A percentile compares a stretch with the other conserved stretches of the same genome.
Evolutionary conservation across 106 monocot species (phyloP).

Genomic region (Dendrobium nobile): DNA sequence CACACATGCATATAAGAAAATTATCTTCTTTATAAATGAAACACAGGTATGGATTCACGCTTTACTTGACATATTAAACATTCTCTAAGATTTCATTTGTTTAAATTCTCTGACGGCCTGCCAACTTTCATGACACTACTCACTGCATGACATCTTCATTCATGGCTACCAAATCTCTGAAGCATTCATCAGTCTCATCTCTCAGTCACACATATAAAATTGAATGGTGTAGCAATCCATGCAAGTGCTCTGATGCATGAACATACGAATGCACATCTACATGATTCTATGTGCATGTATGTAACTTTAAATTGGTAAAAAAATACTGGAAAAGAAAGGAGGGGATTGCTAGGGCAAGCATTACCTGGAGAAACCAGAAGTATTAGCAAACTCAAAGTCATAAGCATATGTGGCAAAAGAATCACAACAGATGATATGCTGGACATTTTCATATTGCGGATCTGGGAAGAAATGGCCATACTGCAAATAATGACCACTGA

Average conservation of each 20-base stretch:
- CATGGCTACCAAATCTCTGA: not conserved
- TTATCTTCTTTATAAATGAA: not conserved
- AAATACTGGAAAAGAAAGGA: not conserved
- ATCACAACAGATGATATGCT: constrained; percentile 99
- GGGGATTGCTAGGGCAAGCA: not conserved
- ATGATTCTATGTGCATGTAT: not conserved
- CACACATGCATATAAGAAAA: not conserved
- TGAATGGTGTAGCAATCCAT: not conserved
- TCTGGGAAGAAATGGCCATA: constrained; percentile 99
- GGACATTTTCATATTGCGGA: constrained; percentile 98
- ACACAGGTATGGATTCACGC: not conserved
- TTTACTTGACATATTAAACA: not conserved
- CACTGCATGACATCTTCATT: not conserved
- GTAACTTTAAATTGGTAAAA: not conserved
- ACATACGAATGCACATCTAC: not conserved
- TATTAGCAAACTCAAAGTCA: constrained; percentile 77
- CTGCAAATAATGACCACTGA: constrained; percentile 44
- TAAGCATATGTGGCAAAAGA: constrained; percentile 96
- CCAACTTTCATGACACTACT: not conserved
- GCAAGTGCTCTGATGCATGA: not conserved
- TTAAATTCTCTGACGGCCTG: not conserved
- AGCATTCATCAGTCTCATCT: not conserved
- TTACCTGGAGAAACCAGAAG: constrained; percentile 83
- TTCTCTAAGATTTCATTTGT: not conserved
- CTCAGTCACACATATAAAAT: not conserved